Evolutionary conservation across 305 asterid genomes (phyloP).

Genomic region (Ilex paraguariensis): DNA sequence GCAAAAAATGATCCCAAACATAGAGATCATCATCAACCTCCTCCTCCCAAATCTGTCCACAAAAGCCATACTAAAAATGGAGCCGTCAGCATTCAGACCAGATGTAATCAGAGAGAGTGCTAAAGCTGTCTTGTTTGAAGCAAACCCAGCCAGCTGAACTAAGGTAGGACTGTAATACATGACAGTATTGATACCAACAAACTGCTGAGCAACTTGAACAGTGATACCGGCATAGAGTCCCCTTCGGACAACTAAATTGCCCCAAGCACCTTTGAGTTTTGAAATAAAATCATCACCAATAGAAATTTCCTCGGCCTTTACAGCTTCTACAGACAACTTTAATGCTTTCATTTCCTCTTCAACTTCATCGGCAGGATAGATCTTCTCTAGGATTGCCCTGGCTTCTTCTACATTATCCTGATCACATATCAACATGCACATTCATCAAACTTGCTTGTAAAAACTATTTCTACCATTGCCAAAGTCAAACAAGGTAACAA

Average conservation of each 20-base stretch:
- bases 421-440: neutral
- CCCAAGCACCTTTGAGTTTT: conserved; percentile 43
- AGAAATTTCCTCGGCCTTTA: conserved; percentile 41
- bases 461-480: neutral
- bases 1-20: conserved; percentile 1
- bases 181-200: too few species aligned
- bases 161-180: neutral
- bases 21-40: neutral
- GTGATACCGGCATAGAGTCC: conserved; percentile 3
- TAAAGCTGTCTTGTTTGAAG: conserved; percentile 2
- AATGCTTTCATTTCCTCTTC: conserved; percentile 67
- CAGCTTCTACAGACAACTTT: conserved; percentile 49
- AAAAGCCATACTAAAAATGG: neutral
- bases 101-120: conserved; percentile 1
- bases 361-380: conserved; percentile 71
- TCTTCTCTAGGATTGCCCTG: conserved; percentile 59
- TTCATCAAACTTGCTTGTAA: too few species aligned
- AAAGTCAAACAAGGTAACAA: too few species aligned
- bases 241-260: conserved; percentile 30
- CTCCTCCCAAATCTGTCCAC: conserved; percentile 3
- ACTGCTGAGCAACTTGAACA: conserved; percentile 4
- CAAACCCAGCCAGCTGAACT: neutral
- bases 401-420: conserved; percentile 66
- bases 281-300: conserved; percentile 27
- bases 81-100: neutral